These are phyloP conservation scores for Crithidia sp. DNA, from an alignment of 208 protist species.

Conservation along the genomic window DNA sequence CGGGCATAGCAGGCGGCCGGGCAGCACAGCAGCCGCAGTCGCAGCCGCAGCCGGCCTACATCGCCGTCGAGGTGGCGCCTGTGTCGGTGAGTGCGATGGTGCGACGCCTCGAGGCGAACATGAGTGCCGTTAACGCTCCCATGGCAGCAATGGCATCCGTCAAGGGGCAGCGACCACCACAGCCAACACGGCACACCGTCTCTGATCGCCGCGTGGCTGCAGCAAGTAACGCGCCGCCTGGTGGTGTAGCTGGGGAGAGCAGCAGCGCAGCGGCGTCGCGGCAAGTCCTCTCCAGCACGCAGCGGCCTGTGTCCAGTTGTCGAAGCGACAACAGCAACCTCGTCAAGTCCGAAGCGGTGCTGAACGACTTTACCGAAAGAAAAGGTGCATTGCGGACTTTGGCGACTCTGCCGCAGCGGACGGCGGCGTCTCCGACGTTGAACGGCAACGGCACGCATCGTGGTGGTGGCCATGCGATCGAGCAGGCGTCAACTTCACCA, in stretches of 20 bases:
- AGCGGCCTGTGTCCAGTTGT: neutral
- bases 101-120: conserved; percentile 5
- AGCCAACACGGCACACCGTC: neutral
- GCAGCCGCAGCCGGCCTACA: neutral
- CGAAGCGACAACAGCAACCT: neutral
- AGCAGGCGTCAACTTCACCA: no score
- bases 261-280: neutral
- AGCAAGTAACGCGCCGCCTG: neutral
- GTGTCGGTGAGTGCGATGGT: conserved; percentile 14
- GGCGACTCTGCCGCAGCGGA: no score
- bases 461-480: no score
- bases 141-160: neutral
- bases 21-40: neutral
- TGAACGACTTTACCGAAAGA: neutral
- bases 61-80: neutral
- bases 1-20: no score
- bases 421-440: no score
- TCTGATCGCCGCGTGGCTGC: neutral
- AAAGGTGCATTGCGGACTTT: neutral
- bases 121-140: neutral
- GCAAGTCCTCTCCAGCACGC: neutral
- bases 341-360: neutral
- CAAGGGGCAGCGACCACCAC: neutral
- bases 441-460: no score
- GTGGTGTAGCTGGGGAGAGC: neutral